Percentiles rank a stretch among this genome's conserved stretches.
These are phyloP conservation scores for Rhinocladiella similis DNA, from an alignment of 2,329 filamentous ascomycete species.

Conservation along the genomic window DNA sequence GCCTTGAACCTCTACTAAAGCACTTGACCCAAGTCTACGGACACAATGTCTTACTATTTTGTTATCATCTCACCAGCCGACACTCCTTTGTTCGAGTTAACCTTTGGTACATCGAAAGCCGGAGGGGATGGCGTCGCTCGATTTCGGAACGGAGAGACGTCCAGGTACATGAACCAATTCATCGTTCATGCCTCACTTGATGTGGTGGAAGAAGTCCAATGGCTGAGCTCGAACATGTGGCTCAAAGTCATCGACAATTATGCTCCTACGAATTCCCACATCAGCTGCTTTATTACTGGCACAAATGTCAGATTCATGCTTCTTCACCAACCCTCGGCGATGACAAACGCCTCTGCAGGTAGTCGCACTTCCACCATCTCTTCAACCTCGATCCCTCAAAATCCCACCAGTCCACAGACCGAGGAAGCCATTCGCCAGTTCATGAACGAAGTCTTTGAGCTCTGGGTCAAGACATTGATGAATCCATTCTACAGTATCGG, in stretches of 20 bases:
- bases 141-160: conserved; percentile 73
- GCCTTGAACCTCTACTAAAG: background rate
- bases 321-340: conserved; percentile 73
- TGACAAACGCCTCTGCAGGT: conserved; percentile 36
- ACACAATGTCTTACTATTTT: conserved; percentile 93
- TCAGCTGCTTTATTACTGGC: conserved; percentile 91
- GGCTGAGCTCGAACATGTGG: conserved; percentile 86
- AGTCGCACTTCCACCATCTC: conserved; percentile 39
- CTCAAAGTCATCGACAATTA: conserved; percentile 96
- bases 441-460: conserved; percentile 93
- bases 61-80: conserved; percentile 93
- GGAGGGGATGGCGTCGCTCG: conserved; percentile 89
- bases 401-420: conserved; percentile 83
- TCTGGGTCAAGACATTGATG: conserved; percentile 96
- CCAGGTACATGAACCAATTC: conserved; percentile 95
- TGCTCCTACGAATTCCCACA: conserved; percentile 78
- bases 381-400: conserved; percentile 72
- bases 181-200: conserved; percentile 92
- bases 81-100: conserved; percentile 93
- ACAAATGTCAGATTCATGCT: conserved; percentile 93
- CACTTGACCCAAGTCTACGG: no score
- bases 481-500: conserved; percentile 90
- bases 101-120: conserved; percentile 94
- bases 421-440: conserved; percentile 96
- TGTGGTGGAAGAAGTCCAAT: conserved; percentile 94